Evolutionary conservation across 768 basidiomycete species (phyloP).

Genomic region (Paxillus involutus): DNA sequence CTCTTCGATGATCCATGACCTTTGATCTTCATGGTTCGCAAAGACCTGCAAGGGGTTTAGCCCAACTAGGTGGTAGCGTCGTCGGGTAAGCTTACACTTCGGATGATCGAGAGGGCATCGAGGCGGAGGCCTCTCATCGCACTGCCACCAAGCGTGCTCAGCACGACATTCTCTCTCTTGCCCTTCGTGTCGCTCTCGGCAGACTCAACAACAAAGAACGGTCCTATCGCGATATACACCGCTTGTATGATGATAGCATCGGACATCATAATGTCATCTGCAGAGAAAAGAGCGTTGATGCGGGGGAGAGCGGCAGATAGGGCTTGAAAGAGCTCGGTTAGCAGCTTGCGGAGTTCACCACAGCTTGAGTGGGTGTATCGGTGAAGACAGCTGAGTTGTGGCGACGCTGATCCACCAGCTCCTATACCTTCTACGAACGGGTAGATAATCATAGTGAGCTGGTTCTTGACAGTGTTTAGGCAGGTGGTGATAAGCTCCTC

Average conservation of each 20-base stretch:
- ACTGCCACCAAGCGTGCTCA: slow-evolving; percentile 70
- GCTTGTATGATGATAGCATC: slow-evolving; percentile 90
- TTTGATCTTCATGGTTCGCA: slow-evolving; percentile 85
- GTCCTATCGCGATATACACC: slow-evolving; percentile 91
- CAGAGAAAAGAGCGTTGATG: slow-evolving; percentile 71
- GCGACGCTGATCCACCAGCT: slow-evolving; percentile 38
- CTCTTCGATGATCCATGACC: slow-evolving; percentile 98
- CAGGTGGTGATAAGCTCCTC: slow-evolving; percentile 89
- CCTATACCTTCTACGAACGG: slow-evolving; percentile 80
- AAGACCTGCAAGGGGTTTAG: slow-evolving; percentile 63
- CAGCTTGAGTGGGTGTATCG: slow-evolving; percentile 38
- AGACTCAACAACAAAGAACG: slow-evolving; percentile 86
- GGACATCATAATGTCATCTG: slow-evolving; percentile 70
- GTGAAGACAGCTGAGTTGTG: slow-evolving; percentile 52
- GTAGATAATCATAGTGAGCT: slow-evolving; percentile 76
- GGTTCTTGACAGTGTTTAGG: slow-evolving; percentile 74
- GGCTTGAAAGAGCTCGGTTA: slow-evolving; percentile 72
- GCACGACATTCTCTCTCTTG: slow-evolving; percentile 55
- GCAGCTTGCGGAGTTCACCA: slow-evolving; percentile 42
- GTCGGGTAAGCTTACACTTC: slow-evolving; percentile 59
- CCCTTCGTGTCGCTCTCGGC: slow-evolving; percentile 55
- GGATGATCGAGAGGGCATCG: slow-evolving; percentile 79
- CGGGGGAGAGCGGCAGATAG: slow-evolving; percentile 70
- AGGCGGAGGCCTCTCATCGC: slow-evolving; percentile 81
- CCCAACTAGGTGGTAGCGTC: neutral